Base-by-base conservation (phyloP, 192 early-diverging fungal genomes). In the Coemansia sp. region DNA sequence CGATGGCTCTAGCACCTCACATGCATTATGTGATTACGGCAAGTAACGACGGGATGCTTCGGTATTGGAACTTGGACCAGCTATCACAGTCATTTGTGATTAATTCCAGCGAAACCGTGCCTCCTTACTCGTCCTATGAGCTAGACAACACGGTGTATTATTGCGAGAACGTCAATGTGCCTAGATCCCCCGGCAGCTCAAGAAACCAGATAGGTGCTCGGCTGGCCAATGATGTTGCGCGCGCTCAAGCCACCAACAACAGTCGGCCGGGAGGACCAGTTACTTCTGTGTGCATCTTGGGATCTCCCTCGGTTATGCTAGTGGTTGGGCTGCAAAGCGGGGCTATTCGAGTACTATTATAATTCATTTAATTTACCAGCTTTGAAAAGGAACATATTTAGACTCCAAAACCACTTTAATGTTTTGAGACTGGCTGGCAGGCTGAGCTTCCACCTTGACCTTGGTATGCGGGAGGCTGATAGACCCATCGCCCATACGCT, bases 1-100 rank as follows among this genome's bases (percentile, higher is more conserved):
- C 84, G 3, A 55, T 91, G 8, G 69, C 82, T n/a, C 80, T 50
- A 30, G 78, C 46, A 68, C 79, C 2, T 43, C 63, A 10, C 79
- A 86, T 30, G 77, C 56, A 77, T 15, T 88, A 81, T 53, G 82
- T 96, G 72, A 68, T 96, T 18, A 84, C 89, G 1, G 90, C 75
- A 0, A 91, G 92, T 5, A 85, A 83, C 5, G 94, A 96, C 73
- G 83, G 89, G 31, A 92, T 93, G 68, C 69, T 97, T 28, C 73
- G 93, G n/a, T 89, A 86, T 55, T 92, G 92, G 90, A 87, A 93
- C 60, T 77, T 79, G 16, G 72, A 70, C 6, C 65, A 70, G 16
- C 65, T 89, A 28, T 90, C 91, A 21, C 76, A 88, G 14, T 91
- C 89, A 3, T 86, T 82, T 63, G 79, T 94, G 3, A 75, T 95